Evolutionary conservation across 495 filamentous ascomycete species (phyloP).

Genomic region (Pseudoneurospora amorphoporcata): DNA sequence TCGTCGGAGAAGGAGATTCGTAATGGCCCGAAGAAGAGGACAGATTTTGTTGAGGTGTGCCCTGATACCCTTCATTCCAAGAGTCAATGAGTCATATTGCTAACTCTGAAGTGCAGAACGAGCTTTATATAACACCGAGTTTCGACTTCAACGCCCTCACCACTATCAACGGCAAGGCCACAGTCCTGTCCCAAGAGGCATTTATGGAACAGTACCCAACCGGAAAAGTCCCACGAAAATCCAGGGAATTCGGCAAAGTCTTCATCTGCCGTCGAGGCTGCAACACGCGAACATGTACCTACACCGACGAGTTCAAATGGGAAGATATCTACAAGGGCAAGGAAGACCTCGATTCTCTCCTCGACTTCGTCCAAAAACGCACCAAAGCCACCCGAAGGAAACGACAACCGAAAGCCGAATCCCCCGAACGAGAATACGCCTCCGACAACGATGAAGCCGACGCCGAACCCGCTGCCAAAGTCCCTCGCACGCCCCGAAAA

Average conservation of each 20-base stretch:
- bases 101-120: constrained; percentile 43
- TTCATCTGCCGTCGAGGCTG: constrained; percentile 87
- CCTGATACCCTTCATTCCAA: background rate
- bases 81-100: background rate
- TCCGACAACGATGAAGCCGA: constrained; percentile 29
- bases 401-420: constrained; percentile 19
- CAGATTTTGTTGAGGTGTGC: constrained; percentile 60
- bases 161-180: constrained; percentile 83
- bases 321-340: constrained; percentile 65
- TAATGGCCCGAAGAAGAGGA: constrained; percentile 69
- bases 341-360: constrained; percentile 51
- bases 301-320: constrained; percentile 90
- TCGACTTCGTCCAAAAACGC: constrained; percentile 53
- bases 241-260: constrained; percentile 72
- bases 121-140: constrained; percentile 79
- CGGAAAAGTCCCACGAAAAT: constrained; percentile 63
- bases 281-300: constrained; percentile 76
- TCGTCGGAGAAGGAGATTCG: constrained; percentile 81
- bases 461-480: constrained; percentile 32
- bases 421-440: constrained; percentile 39
- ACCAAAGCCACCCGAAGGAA: constrained; percentile 63
- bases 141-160: constrained; percentile 79
- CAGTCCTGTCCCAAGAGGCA: constrained; percentile 57
- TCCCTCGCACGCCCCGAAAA: constrained; percentile 29
- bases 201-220: constrained; percentile 62